Evolutionary conservation across 2,329 filamentous ascomycete species (phyloP).

Genomic region (Paecilomyces variotii): DNA sequence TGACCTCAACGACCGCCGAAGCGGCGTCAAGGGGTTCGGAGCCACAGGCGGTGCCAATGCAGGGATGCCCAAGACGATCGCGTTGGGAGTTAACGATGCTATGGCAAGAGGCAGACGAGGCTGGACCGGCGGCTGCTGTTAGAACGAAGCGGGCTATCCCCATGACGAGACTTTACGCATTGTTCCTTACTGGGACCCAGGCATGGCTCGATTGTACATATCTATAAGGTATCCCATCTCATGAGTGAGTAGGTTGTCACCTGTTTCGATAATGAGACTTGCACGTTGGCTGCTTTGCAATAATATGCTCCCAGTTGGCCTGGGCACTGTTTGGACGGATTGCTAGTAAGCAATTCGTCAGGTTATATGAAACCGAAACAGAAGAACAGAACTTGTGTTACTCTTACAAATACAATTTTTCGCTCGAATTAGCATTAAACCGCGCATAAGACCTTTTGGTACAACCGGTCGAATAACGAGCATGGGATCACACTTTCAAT

Average conservation of each 20-base stretch:
- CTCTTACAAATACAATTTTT: not conserved
- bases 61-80: conserved; percentile 33
- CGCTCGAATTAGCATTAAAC: not conserved
- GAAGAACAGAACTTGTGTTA: not conserved
- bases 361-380: not conserved
- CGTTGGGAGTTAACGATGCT: conserved; percentile 40
- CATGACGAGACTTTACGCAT: not conserved
- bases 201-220: not conserved
- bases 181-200: not conserved
- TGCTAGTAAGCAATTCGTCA: not conserved
- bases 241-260: not conserved
- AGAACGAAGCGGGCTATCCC: conserved; percentile 5
- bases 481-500: not conserved
- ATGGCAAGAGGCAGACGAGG: conserved; percentile 34
- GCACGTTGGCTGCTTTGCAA: not conserved
- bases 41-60: conserved; percentile 29
- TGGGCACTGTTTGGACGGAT: not conserved
- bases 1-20: conserved; percentile 85
- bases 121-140: conserved; percentile 32
- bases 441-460: not conserved
- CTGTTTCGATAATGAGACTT: not conserved
- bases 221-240: not conserved
- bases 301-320: not conserved
- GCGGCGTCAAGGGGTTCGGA: conserved; percentile 68
- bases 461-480: not conserved